A percentile compares a stretch with the other conserved stretches of the same genome.
Conservation (phyloP, 768 basidiomycete genomes). For the Daedaleopsis nitida region DNA sequence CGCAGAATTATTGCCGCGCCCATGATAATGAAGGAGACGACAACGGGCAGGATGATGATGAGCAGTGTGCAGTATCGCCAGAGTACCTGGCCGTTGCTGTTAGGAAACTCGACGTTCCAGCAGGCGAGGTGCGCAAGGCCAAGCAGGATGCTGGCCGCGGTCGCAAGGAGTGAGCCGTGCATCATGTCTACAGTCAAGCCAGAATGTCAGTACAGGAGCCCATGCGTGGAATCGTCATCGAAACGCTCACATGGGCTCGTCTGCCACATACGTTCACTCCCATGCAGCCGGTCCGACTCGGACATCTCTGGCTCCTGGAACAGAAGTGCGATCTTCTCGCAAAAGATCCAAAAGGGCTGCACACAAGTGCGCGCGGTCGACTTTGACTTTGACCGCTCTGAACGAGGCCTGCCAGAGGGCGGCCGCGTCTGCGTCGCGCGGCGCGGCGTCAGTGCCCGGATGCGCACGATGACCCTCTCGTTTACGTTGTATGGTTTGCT, state of each 20-base stretch:
- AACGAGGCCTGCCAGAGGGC: too few relatives aligned
- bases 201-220: neutral
- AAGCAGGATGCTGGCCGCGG: constrained; percentile 12
- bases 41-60: constrained; percentile 12
- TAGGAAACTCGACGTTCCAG: constrained; percentile 21
- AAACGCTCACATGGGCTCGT: constrained; percentile 16
- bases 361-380: too few relatives aligned
- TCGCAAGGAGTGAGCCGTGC: constrained; percentile 16
- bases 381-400: too few relatives aligned
- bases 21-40: constrained; percentile 16
- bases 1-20: constrained; percentile 16
- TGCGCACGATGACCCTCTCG: constrained; percentile 14
- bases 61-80: constrained; percentile 16
- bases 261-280: constrained; percentile 15
- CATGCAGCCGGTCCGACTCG: constrained; percentile 13
- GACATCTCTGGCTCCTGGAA: constrained; percentile 11
- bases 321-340: constrained; percentile 1
- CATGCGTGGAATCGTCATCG: too few relatives aligned
- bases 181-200: constrained; percentile 11
- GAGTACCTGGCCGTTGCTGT: constrained; percentile 18
- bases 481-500: constrained; percentile 20
- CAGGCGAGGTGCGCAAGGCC: constrained; percentile 21
- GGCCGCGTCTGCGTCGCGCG: neutral
- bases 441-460: neutral
- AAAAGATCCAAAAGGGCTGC: neutral